phyloP scores from a whole-genome alignment of 495 filamentous ascomycete species.

The Glonium stellatum region DNA sequence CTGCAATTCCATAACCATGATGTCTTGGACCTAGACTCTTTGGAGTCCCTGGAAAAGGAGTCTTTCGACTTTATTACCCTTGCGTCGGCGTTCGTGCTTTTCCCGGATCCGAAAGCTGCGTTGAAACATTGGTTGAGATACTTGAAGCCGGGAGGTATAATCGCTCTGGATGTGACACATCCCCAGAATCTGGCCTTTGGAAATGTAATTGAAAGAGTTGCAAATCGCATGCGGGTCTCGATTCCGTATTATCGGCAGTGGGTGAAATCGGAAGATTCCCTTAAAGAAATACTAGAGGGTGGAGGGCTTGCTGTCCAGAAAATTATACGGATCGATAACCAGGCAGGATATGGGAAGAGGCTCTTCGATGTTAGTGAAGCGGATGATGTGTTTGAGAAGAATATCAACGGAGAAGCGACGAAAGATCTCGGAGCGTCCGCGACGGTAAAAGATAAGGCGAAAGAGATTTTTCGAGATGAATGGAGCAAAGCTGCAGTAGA shows the following conservation, averaged over 20 bases:
- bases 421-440: background rate
- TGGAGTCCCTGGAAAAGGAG: no score
- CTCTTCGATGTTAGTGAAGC: conserved; percentile 4
- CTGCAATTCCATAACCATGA: conserved; percentile 34
- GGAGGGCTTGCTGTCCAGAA: conserved; percentile 16
- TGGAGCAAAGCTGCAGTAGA: conserved; percentile 16
- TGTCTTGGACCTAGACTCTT: no score
- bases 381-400: conserved; percentile 11
- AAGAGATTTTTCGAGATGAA: conserved; percentile 14
- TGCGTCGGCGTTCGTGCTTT: conserved; percentile 35
- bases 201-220: conserved; percentile 23
- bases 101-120: conserved; percentile 31
- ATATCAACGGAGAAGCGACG: background rate
- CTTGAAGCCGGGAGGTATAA: conserved; percentile 34
- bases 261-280: conserved; percentile 12
- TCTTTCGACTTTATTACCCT: conserved; percentile 38
- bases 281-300: conserved; percentile 10
- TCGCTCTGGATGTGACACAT: conserved; percentile 30
- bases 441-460: conserved; percentile 7
- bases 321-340: conserved; percentile 13
- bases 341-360: conserved; percentile 16
- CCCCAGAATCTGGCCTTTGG: conserved; percentile 18
- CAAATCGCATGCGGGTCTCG: conserved; percentile 12
- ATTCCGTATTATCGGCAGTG: conserved; percentile 29
- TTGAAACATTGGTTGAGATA: conserved; percentile 34